Percentiles rank a stretch among this genome's conserved stretches.
phyloP scores from a whole-genome alignment of 208 protist species.

The Trypanosoma rangeli region DNA sequence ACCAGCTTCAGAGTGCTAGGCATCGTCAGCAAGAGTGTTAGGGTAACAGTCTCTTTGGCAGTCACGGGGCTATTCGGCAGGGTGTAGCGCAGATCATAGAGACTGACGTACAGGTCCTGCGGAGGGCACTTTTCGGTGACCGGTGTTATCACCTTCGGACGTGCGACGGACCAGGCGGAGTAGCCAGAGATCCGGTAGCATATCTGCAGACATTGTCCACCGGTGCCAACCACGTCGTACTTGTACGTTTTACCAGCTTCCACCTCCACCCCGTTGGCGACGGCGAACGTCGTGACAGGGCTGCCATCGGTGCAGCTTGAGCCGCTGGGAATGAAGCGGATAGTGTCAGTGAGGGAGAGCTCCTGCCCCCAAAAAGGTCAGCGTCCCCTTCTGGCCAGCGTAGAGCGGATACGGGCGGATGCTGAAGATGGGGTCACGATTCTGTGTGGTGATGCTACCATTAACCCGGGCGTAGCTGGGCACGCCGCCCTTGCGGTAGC shows the following conservation, averaged over 20 bases:
- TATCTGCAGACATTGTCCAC: slow-evolving; percentile 58
- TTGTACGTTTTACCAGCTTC: slow-evolving; percentile 38
- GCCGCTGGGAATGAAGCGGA: slow-evolving; percentile 47
- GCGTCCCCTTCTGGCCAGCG: slow-evolving; percentile 54
- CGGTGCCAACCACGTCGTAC: slow-evolving; percentile 64
- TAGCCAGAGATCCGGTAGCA: slow-evolving; percentile 64
- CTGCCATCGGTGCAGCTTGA: slow-evolving; percentile 29
- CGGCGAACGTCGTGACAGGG: slow-evolving; percentile 27
- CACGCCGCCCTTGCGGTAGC: slow-evolving; percentile 59
- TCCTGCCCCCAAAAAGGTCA: slow-evolving; percentile 65
- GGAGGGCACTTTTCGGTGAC: slow-evolving; percentile 34
- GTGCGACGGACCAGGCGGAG: slow-evolving; percentile 51
- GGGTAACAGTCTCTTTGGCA: slow-evolving; percentile 55
- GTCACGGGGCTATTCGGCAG: slow-evolving; percentile 29
- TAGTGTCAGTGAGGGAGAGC: slow-evolving; percentile 47
- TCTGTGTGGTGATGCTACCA: slow-evolving; percentile 38
- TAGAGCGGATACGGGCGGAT: slow-evolving; percentile 60
- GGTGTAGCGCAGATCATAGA: slow-evolving; percentile 62
- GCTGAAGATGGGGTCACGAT: slow-evolving; percentile 77
- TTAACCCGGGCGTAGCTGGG: slow-evolving; percentile 63
- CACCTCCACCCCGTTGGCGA: slow-evolving; percentile 42
- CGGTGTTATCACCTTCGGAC: slow-evolving; percentile 19
- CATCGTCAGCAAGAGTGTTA: slow-evolving; percentile 33
- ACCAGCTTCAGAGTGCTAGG: slow-evolving; percentile 61
- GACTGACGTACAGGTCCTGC: slow-evolving; percentile 57